Percentiles rank a stretch among this genome's conserved stretches.
Evolutionary conservation across 495 filamentous ascomycete species (phyloP).

Genomic region (Delitschia confertaspora): DNA sequence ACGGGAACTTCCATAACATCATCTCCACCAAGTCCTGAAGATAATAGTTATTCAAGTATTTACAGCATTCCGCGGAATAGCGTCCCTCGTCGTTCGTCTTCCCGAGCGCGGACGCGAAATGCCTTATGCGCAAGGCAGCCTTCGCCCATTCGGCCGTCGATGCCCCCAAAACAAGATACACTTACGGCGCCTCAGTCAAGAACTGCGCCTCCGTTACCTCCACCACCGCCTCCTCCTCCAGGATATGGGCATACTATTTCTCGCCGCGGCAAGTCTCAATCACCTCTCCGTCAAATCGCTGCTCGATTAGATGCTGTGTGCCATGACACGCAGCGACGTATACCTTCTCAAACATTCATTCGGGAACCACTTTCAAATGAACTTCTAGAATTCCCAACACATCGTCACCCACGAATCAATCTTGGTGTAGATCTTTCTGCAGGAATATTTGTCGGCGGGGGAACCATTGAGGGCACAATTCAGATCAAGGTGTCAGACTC

Average conservation of each 20-base stretch:
- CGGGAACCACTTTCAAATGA: conserved; percentile 28
- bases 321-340: conserved; percentile 26
- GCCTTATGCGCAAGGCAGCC: conserved; percentile 8
- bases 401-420: conserved; percentile 33
- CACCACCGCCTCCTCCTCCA: conserved; percentile 17
- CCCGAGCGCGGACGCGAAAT: conserved; percentile 18
- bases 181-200: conserved; percentile 2
- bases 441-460: conserved; percentile 36
- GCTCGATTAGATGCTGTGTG: conserved; percentile 27
- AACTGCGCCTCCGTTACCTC: conserved; percentile 9
- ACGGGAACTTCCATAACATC: conserved; percentile 19
- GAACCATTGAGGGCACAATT: conserved; percentile 36
- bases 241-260: conserved; percentile 28
- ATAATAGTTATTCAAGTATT: conserved; percentile 30
- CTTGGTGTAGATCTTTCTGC: conserved; percentile 34
- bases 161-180: conserved; percentile 8
- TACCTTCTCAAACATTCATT: conserved; percentile 33
- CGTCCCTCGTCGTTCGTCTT: conserved; percentile 35
- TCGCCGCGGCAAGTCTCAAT: conserved; percentile 27
- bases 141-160: conserved; percentile 7
- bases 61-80: conserved; percentile 34
- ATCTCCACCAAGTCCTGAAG: conserved; percentile 26
- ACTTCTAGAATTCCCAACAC: conserved; percentile 32
- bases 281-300: conserved; percentile 30
- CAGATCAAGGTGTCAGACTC: conserved; percentile 33